Conservation (phyloP, 306 rosid genomes). For the Nissolia schottii region DNA sequence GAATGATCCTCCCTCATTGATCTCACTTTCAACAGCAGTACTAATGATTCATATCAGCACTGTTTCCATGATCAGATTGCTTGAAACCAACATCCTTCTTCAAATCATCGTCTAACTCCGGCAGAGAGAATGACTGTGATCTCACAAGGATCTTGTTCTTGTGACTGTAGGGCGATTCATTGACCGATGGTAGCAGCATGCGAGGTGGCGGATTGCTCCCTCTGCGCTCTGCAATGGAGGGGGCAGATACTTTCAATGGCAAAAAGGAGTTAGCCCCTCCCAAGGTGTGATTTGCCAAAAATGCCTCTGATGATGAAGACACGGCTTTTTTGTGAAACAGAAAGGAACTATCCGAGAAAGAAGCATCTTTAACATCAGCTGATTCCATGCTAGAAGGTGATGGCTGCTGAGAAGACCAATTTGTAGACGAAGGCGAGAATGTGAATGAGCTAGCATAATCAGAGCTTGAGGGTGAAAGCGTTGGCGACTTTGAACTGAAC, state of each 20-base stretch:
- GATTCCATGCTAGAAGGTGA: slow-evolving; percentile 74
- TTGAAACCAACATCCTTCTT: slow-evolving; percentile 42
- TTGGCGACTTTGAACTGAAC: slow-evolving; percentile 60
- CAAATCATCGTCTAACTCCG: slow-evolving; percentile 43
- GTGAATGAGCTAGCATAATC: slow-evolving; percentile 73
- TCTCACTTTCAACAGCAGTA: slow-evolving; percentile 29
- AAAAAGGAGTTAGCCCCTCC: slow-evolving; percentile 25
- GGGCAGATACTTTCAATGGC: slow-evolving; percentile 38
- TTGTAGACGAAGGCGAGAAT: slow-evolving; percentile 80
- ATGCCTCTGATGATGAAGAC: slow-evolving; percentile 36
- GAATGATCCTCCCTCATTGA: slow-evolving; percentile 7
- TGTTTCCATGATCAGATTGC: slow-evolving; percentile 35
- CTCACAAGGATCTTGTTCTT: slow-evolving; percentile 50
- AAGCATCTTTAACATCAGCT: slow-evolving; percentile 41
- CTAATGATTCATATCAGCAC: slow-evolving; percentile 19
- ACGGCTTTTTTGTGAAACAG: slow-evolving; percentile 36
- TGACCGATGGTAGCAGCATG: slow-evolving; percentile 59
- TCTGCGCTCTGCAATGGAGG: slow-evolving; percentile 89
- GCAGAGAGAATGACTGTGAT: slow-evolving; percentile 57
- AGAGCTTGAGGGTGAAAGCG: slow-evolving; percentile 76
- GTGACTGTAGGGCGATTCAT: slow-evolving; percentile 44
- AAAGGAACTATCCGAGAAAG: slow-evolving; percentile 39
- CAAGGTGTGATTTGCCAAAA: slow-evolving; percentile 30
- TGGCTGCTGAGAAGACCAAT: slow-evolving; percentile 82
- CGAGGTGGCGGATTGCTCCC: slow-evolving; percentile 82